phyloP scores from a whole-genome alignment of 768 basidiomycete genomes.

The Obba rivulosa region DNA sequence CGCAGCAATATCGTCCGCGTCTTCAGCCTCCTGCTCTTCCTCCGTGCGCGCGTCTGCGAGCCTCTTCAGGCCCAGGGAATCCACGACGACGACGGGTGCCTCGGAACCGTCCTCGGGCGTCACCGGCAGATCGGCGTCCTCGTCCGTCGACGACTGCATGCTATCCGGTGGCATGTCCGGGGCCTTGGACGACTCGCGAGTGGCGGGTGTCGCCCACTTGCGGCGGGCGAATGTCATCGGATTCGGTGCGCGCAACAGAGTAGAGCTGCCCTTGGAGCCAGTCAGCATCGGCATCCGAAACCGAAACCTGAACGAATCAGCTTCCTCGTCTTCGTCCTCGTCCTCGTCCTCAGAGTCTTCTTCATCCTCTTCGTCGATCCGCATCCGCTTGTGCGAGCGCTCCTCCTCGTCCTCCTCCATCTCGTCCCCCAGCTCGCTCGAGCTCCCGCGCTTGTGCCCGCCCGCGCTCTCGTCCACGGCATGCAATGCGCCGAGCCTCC shows the following conservation, averaged over 20 bases:
- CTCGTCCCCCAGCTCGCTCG: conserved; percentile 4
- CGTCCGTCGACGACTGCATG: conserved; percentile 10
- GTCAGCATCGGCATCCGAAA: conserved; percentile 7
- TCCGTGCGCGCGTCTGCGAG: background rate
- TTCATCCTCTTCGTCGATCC: conserved; percentile 3
- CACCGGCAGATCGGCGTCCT: conserved; percentile 17
- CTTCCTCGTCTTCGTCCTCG: conserved; percentile 9
- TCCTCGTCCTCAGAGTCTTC: conserved; percentile 14
- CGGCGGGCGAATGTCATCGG: conserved; percentile 29
- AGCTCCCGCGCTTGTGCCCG: background rate
- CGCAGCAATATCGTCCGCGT: background rate
- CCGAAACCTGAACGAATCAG: conserved; percentile 7
- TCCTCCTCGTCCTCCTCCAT: conserved; percentile 14
- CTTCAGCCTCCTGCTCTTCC: conserved; percentile 5
- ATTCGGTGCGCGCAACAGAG: conserved; percentile 24
- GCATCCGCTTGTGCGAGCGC: conserved; percentile 8
- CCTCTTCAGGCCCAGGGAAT: background rate
- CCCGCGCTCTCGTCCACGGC: conserved; percentile 1
- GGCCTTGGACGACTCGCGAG: background rate
- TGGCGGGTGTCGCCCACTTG: conserved; percentile 19
- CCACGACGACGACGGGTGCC: conserved; percentile 1
- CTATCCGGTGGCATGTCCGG: background rate
- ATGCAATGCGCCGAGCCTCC: conserved; percentile 2
- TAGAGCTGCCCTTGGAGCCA: conserved; percentile 7
- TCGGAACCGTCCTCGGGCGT: conserved; percentile 15